A percentile compares a stretch with the other conserved stretches of the same genome.
Conservation (phyloP, 805 yeast species). For the Candida arabinofermentans region DNA sequence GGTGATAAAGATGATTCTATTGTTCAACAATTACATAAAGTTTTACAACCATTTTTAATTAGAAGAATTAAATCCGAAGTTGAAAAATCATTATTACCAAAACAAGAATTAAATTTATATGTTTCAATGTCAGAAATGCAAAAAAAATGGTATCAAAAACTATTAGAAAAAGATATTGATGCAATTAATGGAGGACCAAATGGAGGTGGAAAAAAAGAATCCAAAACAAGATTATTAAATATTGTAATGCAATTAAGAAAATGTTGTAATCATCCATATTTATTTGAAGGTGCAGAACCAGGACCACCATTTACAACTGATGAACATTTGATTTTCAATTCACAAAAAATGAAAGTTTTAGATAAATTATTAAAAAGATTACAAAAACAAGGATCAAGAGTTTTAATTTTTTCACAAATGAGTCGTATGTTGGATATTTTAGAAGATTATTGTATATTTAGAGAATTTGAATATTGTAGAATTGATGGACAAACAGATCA, state of each 20-base stretch:
- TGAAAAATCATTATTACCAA: conserved; percentile 85
- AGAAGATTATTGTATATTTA: conserved; percentile 85
- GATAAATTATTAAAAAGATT: conserved; percentile 77
- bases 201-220: conserved; percentile 88
- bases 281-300: conserved; percentile 99
- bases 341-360: conserved; percentile 86
- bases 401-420: conserved; percentile 91
- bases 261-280: conserved; percentile 95
- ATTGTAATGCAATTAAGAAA: conserved; percentile 96
- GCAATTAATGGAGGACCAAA: conserved; percentile 99
- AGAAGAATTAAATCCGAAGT: conserved; percentile 92
- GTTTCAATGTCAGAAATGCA: conserved; percentile 97
- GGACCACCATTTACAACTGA: conserved; percentile 97
- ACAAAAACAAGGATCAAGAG: conserved; percentile 78
- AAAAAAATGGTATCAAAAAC: conserved; percentile 80
- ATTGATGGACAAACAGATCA: conserved; percentile 93
- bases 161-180: conserved; percentile 88
- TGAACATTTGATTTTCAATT: conserved; percentile 85
- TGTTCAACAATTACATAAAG: conserved; percentile 84
- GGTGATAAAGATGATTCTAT: conserved; percentile 72
- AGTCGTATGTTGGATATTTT: conserved; percentile 81
- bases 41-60: conserved; percentile 79
- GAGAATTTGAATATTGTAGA: conserved; percentile 83
- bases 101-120: conserved; percentile 83
- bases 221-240: conserved; percentile 83